These are phyloP conservation scores for Mortierella sp. DNA, from an alignment of 371 early-diverging fungal genomes.

Conservation along the genomic window DNA sequence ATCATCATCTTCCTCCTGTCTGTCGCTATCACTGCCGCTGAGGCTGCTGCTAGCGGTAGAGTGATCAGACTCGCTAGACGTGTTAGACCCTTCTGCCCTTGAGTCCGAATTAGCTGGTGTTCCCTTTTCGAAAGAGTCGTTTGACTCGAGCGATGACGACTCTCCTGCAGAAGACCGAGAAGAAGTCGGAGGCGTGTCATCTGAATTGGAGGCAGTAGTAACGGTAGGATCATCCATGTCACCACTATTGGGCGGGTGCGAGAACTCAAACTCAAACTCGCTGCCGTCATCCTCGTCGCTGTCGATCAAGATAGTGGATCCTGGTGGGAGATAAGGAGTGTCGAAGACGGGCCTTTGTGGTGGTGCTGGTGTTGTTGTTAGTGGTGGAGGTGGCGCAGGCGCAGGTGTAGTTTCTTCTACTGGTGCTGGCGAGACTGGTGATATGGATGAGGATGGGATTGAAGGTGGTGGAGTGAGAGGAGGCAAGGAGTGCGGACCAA, in stretches of 20 bases:
- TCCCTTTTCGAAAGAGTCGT: neutral
- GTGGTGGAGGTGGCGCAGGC: neutral
- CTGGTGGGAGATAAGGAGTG: slow-evolving; percentile 25
- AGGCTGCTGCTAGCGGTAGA: neutral
- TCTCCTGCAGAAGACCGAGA: neutral
- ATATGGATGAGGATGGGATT: neutral
- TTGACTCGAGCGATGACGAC: neutral
- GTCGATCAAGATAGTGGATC: slow-evolving; percentile 35
- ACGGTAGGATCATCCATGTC: neutral
- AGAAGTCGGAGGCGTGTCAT: neutral
- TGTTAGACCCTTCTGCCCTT: neutral
- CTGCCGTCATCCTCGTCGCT: slow-evolving; percentile 11
- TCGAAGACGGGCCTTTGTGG: slow-evolving; percentile 25
- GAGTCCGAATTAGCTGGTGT: neutral
- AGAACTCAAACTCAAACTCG: neutral
- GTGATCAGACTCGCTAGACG: neutral
- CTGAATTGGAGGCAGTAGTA: neutral
- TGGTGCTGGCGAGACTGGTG: neutral
- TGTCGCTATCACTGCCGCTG: neutral
- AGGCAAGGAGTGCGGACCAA: neutral
- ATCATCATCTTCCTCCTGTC: neutral
- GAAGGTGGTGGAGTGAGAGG: neutral
- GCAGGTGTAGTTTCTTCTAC: neutral
- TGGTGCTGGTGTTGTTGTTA: neutral
- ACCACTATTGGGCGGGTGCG: neutral